Evolutionary conservation across 1,139 yeast genomes (phyloP).

Genomic region (Arxiozyma bovina): DNA sequence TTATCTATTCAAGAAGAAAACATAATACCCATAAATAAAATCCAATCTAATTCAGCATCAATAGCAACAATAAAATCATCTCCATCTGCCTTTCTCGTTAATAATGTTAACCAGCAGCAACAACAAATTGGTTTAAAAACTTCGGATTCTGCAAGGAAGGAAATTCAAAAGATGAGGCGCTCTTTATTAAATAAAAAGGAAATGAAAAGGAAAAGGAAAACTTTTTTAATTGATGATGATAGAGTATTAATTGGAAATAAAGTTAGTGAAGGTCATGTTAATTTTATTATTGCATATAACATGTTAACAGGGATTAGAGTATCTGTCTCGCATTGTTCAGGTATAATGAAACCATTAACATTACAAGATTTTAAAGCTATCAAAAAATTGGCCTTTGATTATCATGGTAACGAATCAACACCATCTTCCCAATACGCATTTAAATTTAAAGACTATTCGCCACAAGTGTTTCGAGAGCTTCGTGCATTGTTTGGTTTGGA

Average conservation of each 20-base stretch:
- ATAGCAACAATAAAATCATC: background rate
- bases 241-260: conserved; percentile 65
- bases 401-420: conserved; percentile 80
- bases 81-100: background rate
- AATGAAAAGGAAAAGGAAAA: conserved; percentile 28
- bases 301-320: conserved; percentile 96
- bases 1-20: background rate
- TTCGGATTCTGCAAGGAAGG: conserved; percentile 27
- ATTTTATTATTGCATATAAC: conserved; percentile 89
- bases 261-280: conserved; percentile 86
- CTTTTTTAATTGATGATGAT: conserved; percentile 45
- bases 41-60: too few relatives aligned
- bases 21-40: background rate
- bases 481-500: conserved; percentile 75
- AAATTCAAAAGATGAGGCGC: conserved; percentile 29
- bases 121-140: conserved; percentile 15
- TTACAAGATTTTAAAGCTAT: conserved; percentile 62
- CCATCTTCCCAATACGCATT: conserved; percentile 87
- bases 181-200: conserved; percentile 26
- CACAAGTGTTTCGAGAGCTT: conserved; percentile 85
- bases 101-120: background rate
- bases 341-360: conserved; percentile 63
- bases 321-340: conserved; percentile 87
- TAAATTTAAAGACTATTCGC: conserved; percentile 93
- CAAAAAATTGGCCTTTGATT: conserved; percentile 77